Evolutionary conservation across 2,329 filamentous ascomycete genomes (phyloP).

Genomic region (Dactylellina haptotyla): DNA sequence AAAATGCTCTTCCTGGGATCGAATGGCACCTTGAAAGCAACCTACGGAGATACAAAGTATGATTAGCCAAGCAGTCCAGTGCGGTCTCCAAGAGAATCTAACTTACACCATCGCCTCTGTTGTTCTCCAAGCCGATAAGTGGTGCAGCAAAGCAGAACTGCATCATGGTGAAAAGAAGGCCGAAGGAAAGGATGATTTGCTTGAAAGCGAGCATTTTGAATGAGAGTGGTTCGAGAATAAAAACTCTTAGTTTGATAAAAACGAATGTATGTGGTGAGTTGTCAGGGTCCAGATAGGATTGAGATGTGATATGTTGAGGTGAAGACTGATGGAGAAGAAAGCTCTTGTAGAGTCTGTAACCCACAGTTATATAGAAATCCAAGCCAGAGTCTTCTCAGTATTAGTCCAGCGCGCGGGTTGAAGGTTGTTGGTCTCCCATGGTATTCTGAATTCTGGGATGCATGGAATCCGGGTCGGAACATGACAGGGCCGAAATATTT

Average conservation of each 20-base stretch:
- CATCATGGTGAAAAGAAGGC: neutral
- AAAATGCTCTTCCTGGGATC: neutral
- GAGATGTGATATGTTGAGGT: too few relatives aligned
- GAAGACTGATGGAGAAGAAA: too few relatives aligned
- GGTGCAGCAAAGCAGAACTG: constrained; percentile 15
- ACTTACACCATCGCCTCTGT: neutral
- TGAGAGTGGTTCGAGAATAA: neutral
- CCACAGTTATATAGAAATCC: too few relatives aligned
- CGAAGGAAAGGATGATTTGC: neutral
- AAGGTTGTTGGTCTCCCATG: too few relatives aligned
- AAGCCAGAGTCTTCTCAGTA: too few relatives aligned
- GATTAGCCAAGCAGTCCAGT: neutral
- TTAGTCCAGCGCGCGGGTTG: too few relatives aligned
- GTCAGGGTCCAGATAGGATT: neutral
- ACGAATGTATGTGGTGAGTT: constrained; percentile 8
- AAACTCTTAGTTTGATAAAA: neutral
- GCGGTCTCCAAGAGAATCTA: neutral
- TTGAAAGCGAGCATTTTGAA: constrained; percentile 26
- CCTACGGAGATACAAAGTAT: neutral
- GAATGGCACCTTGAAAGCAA: neutral
- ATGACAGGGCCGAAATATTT: too few relatives aligned
- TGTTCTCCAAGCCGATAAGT: neutral
- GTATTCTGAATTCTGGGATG: too few relatives aligned
- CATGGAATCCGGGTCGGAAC: too few relatives aligned
- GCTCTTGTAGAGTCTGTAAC: too few relatives aligned